Conservation (phyloP, 495 filamentous ascomycete genomes). For the Cairneyella variabilis region DNA sequence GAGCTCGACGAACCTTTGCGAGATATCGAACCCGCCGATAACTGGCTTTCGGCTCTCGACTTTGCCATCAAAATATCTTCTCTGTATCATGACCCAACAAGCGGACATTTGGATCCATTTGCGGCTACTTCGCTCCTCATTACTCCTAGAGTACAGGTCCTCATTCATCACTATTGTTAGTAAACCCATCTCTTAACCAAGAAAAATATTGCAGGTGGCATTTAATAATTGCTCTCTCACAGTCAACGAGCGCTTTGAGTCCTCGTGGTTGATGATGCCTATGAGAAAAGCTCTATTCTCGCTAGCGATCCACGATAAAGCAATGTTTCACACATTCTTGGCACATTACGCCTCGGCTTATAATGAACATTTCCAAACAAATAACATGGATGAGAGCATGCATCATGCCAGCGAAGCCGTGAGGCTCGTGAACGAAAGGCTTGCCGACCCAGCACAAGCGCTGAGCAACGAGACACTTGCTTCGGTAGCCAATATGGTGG, state of each 20-base stretch:
- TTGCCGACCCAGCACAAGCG: not conserved
- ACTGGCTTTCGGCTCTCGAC: conserved; percentile 5
- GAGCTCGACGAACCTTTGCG: not conserved
- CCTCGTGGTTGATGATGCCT: conserved; percentile 18
- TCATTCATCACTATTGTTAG: conserved; percentile 16
- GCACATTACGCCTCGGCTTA: conserved; percentile 9
- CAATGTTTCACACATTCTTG: conserved; percentile 14
- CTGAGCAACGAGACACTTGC: conserved; percentile 11
- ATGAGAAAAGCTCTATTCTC: conserved; percentile 12
- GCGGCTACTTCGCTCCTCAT: conserved; percentile 7
- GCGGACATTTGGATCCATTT: conserved; percentile 7
- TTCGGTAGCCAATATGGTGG: conserved; percentile 12
- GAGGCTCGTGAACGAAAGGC: conserved; percentile 9
- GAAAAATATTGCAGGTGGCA: too few species aligned
- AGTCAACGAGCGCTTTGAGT: conserved; percentile 9
- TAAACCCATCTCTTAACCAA: too few species aligned
- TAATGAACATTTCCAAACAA: not conserved
- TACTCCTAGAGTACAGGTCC: conserved; percentile 8
- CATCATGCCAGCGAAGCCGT: conserved; percentile 1
- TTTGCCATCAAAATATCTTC: not conserved
- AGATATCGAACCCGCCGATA: not conserved
- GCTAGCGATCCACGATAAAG: conserved; percentile 7
- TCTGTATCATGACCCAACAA: not conserved
- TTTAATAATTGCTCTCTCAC: too few species aligned
- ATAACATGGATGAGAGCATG: not conserved